Evolutionary conservation across 169 alveolate genomes (phyloP), one percentile per base, ranked within the genome.

Genomic region (Eimeria sp.): DNA sequence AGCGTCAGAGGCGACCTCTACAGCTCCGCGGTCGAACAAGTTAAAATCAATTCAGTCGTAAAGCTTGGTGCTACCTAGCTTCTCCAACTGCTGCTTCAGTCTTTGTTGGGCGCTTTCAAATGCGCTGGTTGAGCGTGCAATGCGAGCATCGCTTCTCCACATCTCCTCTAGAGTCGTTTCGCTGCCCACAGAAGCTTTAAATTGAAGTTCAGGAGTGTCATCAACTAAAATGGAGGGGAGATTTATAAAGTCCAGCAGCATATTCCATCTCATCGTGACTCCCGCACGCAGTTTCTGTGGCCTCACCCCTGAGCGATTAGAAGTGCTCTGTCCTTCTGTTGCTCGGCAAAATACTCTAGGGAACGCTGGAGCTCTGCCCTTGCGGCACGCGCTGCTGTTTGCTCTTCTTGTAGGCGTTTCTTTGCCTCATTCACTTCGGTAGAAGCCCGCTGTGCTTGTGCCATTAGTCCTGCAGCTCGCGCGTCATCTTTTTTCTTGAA

Each of bases 101-200:
- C 58, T 75, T 30, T 67, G 75, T 86, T 93, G 94, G 27, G 86
- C 63, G 47, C 34, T 63, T 40, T 95, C 98, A 95, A 93, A 97
- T 49, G 94, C 72, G 94, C 95, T 98, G 54, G 98, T 97, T 51
- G 89, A 97, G 95, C 97, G 98, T 92, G 94, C 97, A 63, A 98
- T 97, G 91, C 97, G 97, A 89, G 97, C 97, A 96, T 98, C 99
- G 58, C 98, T 92, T 96, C 97, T 97, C 86, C 96, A 88, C 92
- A 97, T 96, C 89, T 96, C 97, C 86, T 97, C 98, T 82, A 98
- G 98, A 49, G 97, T 97, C 67, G 97, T 98, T 96, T 98, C 97
- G 97, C 95, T 90, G 95, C 14, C 80, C 72, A 43, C 86, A 89
- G 34, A 65, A 54, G 65, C 14, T 47, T 27, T 49, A 45, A 20